Conservation (phyloP, 2,329 filamentous ascomycete genomes). For the Neonectria ditissima region DNA sequence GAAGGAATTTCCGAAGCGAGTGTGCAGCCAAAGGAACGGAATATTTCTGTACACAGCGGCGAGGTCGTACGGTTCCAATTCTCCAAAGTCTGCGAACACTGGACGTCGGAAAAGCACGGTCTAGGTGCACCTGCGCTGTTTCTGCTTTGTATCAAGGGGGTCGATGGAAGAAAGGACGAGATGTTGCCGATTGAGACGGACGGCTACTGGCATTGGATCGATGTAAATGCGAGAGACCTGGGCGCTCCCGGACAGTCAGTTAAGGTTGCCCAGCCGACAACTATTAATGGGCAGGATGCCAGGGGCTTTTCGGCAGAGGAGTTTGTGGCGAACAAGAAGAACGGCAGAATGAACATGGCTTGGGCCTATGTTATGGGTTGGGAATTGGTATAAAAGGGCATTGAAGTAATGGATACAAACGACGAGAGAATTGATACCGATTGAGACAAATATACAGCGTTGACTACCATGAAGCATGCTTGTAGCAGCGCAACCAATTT, state of each 20-base stretch:
- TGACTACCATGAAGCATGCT: constrained; percentile 14
- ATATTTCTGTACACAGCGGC: constrained; percentile 70
- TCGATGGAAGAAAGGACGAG: constrained; percentile 75
- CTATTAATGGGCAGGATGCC: constrained; percentile 59
- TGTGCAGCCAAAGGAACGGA: constrained; percentile 64
- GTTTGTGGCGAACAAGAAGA: constrained; percentile 57
- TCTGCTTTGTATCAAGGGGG: constrained; percentile 73
- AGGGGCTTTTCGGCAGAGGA: constrained; percentile 63
- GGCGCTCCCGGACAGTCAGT: constrained; percentile 77
- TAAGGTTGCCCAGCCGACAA: constrained; percentile 70
- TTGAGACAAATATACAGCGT: constrained; percentile 6
- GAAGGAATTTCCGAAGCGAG: constrained; percentile 68
- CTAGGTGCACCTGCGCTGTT: constrained; percentile 75
- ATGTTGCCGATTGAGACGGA: constrained; percentile 80
- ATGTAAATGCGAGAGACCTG: constrained; percentile 74
- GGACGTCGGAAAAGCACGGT: constrained; percentile 78
- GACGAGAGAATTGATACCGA: constrained; percentile 9
- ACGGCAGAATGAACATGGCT: constrained; percentile 58
- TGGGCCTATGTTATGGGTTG: constrained; percentile 61
- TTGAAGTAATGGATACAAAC: constrained; percentile 7
- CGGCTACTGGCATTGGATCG: constrained; percentile 83
- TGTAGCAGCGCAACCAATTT: neutral
- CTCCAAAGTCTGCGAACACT: constrained; percentile 83
- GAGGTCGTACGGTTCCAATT: constrained; percentile 82
- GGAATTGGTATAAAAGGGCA: constrained; percentile 57